Percentiles rank a stretch among this genome's conserved stretches.
phyloP scores from a whole-genome alignment of 2,329 filamentous ascomycete species.

The Pestalotiopsis sp. region DNA sequence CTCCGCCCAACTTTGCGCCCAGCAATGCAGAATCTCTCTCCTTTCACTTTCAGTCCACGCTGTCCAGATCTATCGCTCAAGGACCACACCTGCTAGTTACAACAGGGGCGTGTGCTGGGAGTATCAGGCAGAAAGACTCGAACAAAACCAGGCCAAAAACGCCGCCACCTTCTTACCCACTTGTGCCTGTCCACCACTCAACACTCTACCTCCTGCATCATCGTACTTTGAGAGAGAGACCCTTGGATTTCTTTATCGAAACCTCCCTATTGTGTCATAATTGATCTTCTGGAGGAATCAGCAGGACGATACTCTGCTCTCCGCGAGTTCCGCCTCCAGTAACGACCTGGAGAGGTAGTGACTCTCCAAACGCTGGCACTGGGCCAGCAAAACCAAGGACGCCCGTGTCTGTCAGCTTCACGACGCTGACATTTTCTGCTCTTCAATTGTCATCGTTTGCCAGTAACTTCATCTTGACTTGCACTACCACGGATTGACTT shows the following conservation, averaged over 20 bases:
- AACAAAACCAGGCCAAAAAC: constrained; percentile 15
- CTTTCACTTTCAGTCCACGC: constrained; percentile 5
- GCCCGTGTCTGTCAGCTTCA: constrained; percentile 2
- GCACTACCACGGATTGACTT: neutral
- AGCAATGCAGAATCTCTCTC: neutral
- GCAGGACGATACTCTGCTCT: neutral
- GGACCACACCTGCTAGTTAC: constrained; percentile 10
- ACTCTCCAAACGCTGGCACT: neutral
- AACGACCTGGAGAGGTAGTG: neutral
- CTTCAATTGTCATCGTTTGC: neutral
- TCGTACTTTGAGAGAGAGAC: neutral
- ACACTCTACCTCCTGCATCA: constrained; percentile 9
- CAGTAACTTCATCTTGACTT: neutral
- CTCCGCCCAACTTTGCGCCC: constrained; percentile 19
- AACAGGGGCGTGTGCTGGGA: constrained; percentile 13
- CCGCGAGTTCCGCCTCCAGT: neutral
- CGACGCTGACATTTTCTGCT: neutral
- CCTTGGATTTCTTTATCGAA: constrained; percentile 1
- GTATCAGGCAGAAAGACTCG: constrained; percentile 13
- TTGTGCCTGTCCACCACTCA: constrained; percentile 7
- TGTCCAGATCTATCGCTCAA: constrained; percentile 4
- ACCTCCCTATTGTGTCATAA: neutral
- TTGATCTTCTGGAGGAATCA: neutral
- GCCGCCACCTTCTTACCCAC: constrained; percentile 15
- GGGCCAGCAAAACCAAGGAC: neutral